Conservation (phyloP, 257 asterid genomes). For the Orobanche coerulescens region DNA sequence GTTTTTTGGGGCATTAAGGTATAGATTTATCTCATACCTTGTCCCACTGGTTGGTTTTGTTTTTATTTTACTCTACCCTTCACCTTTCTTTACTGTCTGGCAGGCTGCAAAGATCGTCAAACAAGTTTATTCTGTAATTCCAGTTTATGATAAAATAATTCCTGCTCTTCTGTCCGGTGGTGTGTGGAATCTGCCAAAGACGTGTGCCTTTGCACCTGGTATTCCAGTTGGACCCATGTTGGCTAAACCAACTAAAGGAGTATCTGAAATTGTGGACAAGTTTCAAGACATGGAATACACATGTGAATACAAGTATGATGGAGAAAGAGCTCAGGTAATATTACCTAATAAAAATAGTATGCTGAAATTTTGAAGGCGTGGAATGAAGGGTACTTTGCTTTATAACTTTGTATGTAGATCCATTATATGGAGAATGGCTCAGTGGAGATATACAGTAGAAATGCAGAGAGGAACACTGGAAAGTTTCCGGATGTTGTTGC, state of each 20-base stretch:
- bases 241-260: constrained; percentile 96
- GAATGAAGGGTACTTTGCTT: not conserved
- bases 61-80: not conserved
- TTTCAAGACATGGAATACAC: constrained; percentile 86
- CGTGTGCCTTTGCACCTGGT: constrained; percentile 81
- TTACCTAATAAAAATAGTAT: constrained; percentile 14
- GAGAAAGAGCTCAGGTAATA: constrained; percentile 96
- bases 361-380: constrained; percentile 14
- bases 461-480: constrained; percentile 88
- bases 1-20: constrained; percentile 8
- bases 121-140: constrained; percentile 83
- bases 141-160: constrained; percentile 76
- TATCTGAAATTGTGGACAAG: constrained; percentile 87
- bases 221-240: constrained; percentile 96
- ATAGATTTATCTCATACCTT: constrained; percentile 8
- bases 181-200: constrained; percentile 83
- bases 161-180: constrained; percentile 85
- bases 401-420: constrained; percentile 43
- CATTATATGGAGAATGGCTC: constrained; percentile 79
- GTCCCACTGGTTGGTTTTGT: not conserved
- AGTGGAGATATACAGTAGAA: constrained; percentile 96
- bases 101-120: constrained; percentile 92
- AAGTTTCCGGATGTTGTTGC: constrained; percentile 90
- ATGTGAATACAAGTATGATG: constrained; percentile 97
- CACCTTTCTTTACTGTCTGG: constrained; percentile 18